Conservation (phyloP, 257 asterid genomes). For the Salvia rosmarinus region DNA sequence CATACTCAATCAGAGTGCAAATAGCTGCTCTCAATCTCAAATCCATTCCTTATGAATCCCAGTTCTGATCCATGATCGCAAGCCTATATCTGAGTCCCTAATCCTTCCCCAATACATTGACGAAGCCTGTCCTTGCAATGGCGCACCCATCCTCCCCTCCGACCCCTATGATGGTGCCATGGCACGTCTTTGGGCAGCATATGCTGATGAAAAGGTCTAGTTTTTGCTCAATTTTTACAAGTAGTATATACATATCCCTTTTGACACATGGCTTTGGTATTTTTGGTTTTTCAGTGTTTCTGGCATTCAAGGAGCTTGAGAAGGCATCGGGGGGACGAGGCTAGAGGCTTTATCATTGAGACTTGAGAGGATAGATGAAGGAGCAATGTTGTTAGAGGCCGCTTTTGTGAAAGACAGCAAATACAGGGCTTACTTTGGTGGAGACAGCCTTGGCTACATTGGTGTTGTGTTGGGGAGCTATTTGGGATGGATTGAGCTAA, state of each 20-base stretch:
- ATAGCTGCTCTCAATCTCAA: conserved; percentile 46
- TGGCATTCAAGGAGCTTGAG: conserved; percentile 42
- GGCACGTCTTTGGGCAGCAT: conserved; percentile 48
- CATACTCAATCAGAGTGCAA: conserved; percentile 40
- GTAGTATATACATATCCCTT: not conserved
- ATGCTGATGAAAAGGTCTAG: conserved; percentile 43
- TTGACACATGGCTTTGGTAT: not conserved
- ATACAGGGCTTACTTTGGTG: conserved; percentile 57
- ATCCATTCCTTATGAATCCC: conserved; percentile 38
- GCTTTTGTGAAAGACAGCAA: conserved; percentile 58
- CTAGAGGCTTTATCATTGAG: conserved; percentile 29
- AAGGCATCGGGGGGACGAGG: conserved; percentile 49
- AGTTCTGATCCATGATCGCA: conserved; percentile 38
- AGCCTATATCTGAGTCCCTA: conserved; percentile 42
- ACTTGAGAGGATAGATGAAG: conserved; percentile 46
- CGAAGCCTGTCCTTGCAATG: conserved; percentile 34
- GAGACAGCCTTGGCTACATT: conserved; percentile 56
- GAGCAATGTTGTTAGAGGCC: conserved; percentile 51
- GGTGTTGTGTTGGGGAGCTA: conserved; percentile 66
- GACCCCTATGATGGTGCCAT: conserved; percentile 44
- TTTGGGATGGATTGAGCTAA: conserved; percentile 52
- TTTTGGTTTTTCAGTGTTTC: conserved; percentile 56
- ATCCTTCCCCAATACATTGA: conserved; percentile 46
- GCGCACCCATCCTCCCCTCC: conserved; percentile 39
- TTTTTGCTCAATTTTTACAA: not conserved